Percentiles rank a stretch among this genome's conserved stretches.
These are phyloP conservation scores for Kwoniella mangroviensis DNA, from an alignment of 768 basidiomycete genomes.

Conservation along the genomic window DNA sequence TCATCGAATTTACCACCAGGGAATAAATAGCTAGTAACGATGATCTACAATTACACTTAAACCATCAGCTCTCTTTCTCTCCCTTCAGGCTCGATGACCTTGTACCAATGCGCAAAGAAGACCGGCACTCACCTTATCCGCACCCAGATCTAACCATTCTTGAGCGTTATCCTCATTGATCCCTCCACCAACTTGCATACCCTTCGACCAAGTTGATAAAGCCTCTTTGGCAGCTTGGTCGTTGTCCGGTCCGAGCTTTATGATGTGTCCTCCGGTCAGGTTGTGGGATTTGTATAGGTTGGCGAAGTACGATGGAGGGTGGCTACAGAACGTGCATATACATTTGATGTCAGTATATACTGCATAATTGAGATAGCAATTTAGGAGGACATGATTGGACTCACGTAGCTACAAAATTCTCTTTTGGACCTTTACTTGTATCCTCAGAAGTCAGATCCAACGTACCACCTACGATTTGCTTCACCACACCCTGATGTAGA, in stretches of 20 bases:
- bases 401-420: conserved; percentile 86
- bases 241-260: conserved; percentile 90
- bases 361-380: background rate
- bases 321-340: conserved; percentile 64
- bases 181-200: conserved; percentile 90
- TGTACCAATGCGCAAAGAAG: background rate
- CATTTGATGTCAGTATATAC: too few relatives aligned
- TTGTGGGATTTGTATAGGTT: conserved; percentile 71
- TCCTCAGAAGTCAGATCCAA: conserved; percentile 66
- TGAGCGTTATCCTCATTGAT: conserved; percentile 79
- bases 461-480: conserved; percentile 97
- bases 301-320: conserved; percentile 79
- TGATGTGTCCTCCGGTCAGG: conserved; percentile 88
- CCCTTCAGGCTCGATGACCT: too few relatives aligned
- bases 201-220: conserved; percentile 83
- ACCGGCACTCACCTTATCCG: conserved; percentile 71
- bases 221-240: conserved; percentile 87
- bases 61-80: background rate
- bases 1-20: conserved; percentile 78
- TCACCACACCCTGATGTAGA: conserved; percentile 91
- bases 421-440: conserved; percentile 63
- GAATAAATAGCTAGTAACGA: conserved; percentile 96
- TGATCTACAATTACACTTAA: conserved; percentile 66
- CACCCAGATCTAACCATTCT: conserved; percentile 85
- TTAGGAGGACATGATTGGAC: conserved; percentile 41